Base-by-base conservation (phyloP, 2,329 filamentous ascomycete species). In the Cladosporium velox region DNA sequence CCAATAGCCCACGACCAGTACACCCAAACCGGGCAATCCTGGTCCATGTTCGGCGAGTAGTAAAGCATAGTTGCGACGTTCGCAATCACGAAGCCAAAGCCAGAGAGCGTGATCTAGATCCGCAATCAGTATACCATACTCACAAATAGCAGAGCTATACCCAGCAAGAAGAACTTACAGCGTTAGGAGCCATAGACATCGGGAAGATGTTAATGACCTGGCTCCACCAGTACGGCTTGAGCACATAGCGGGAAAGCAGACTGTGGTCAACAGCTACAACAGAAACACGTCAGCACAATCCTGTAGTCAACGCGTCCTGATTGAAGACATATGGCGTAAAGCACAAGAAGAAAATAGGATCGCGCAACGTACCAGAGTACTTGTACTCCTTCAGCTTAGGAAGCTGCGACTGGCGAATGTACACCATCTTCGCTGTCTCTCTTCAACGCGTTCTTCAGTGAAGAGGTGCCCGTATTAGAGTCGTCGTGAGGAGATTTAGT, bases 141-240 rank as follows among this genome's bases (percentile, higher is more conserved):
- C 38, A n/a, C 18, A n/a, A 44, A 14, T 10, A n/a, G 38, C 1
- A n/a, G 15, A 44, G 14, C 14, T 18, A 1, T 5, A 7, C 35
- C 2, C 1, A 44, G 18, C 38, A 44, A 44, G 24, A 6, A 24
- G 30, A 0, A 78, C 78, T 77, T 77, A 83, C 80, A 68, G 81
- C 80, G 74, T 85, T 85, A 54, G 83, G 83, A 78, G 95, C 95
- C 93, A 99, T 98, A 77, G 85, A 91, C 88, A 96, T 91, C 54
- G 95, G 95, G 78, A 99, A 98, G 80, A 90, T 90, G 70, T 94
- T 89, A 82, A 99, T 97, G 75, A 96, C 94, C 71, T 95, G 85
- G 81, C 96, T 90, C 75, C 89, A 96, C 84, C 98, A 99, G 81
- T 98, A 99, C 8, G 95, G 95, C 85, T 99, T 98, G 74, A 99